Base-by-base conservation (phyloP, 495 filamentous ascomycete genomes). In the Cercophora sp. region DNA sequence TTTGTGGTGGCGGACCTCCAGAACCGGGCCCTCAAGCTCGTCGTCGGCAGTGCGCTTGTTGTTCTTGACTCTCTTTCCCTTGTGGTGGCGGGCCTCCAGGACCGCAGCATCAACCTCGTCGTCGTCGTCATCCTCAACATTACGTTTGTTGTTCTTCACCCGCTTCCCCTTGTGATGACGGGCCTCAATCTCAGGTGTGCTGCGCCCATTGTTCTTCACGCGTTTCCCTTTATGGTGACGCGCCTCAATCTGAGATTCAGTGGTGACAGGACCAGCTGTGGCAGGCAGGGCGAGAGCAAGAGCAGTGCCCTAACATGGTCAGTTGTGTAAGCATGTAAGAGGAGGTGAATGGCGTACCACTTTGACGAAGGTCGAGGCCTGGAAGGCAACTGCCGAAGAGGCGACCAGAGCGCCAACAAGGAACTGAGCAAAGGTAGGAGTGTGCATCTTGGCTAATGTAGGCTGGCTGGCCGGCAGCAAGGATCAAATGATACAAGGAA, bases 381-480 rank as follows among this genome's bases (percentile, higher is more conserved):
- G 58, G 47, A 60, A 61, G 60, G 62, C 60, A 44, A 70, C 51
- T 13, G 62, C 62, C 22, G 58, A 60, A 11, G 64, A 61, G 51
- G 56, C 64, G 56, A 63, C 50, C 18, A 70, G 61, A 51, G 60
- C 60, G 27, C 61, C 52, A 35, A 65, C 47, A 24, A 70, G 34
- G 57, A 70, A 55, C 51, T 64, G 57, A 37, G 58, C 63, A 60
- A 70, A 53, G 16, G 66, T 62, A 51, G 57, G 51, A 46, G 64
- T 60, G 52, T 67, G 59, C 64, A 70, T 70, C 37, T 53, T 67
- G 55, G 55, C 35, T 43, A 26, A 43, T 49, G 31, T 20, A 52
- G 35, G 52, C 29, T 32, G 29, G 57, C 52, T 62, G 56, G 25
- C 55, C 56, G 52, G 56, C 56, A 61, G 55, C 55, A 24, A 45